These are phyloP conservation scores for Aspergillaceae sp. DNA, from an alignment of 2,329 filamentous ascomycete species.

Conservation along the genomic window DNA sequence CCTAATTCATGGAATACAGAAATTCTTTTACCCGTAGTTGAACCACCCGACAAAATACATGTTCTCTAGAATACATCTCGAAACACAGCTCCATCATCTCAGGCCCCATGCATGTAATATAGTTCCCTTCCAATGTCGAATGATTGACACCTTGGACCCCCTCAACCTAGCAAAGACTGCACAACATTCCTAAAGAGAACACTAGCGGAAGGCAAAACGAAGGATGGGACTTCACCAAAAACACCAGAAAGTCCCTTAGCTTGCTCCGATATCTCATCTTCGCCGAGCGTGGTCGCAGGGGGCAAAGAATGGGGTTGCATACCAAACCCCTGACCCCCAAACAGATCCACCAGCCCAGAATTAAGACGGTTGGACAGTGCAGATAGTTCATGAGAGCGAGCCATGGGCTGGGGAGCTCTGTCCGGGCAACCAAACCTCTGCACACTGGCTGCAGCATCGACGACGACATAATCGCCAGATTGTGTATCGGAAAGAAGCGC, in stretches of 20 bases:
- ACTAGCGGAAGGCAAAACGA: conserved; percentile 29
- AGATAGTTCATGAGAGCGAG: conserved; percentile 15
- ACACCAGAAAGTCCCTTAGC: conserved; percentile 25
- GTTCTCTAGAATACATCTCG: too few relatives aligned
- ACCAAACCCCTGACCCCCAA: conserved; percentile 12
- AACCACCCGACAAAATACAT: too few relatives aligned
- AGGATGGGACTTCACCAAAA: conserved; percentile 31
- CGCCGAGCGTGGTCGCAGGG: conserved; percentile 1
- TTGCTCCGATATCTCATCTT: conserved; percentile 14
- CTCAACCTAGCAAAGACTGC: conserved; percentile 15
- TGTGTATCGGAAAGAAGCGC: conserved; percentile 57
- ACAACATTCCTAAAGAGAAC: conserved; percentile 33
- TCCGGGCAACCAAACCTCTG: conserved; percentile 35
- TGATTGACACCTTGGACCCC: not conserved
- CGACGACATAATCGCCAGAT: conserved; percentile 62
- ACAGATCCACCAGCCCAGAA: conserved; percentile 28
- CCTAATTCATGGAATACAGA: too few relatives aligned
- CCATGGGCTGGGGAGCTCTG: conserved; percentile 15
- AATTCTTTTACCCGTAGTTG: too few relatives aligned
- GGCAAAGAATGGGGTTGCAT: not conserved
- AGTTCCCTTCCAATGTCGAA: too few relatives aligned
- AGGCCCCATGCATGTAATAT: too few relatives aligned
- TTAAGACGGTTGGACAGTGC: conserved; percentile 17
- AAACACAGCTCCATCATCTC: too few relatives aligned
- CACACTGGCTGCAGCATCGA: conserved; percentile 70